phyloP scores from a whole-genome alignment of 2,329 filamentous ascomycete genomes.

The Sclerotinia nivalis region DNA sequence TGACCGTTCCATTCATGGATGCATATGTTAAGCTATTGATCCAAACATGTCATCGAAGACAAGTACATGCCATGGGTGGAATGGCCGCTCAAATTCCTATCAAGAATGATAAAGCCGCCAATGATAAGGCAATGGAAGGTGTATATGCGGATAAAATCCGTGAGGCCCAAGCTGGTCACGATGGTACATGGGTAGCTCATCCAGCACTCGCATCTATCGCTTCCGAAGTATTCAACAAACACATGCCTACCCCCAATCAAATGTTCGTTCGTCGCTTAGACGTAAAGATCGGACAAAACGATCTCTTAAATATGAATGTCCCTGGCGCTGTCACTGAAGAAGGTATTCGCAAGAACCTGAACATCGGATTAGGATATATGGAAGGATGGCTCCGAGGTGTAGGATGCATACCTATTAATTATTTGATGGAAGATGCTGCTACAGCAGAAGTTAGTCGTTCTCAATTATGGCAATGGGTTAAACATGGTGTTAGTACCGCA shows the following conservation, averaged over 20 bases:
- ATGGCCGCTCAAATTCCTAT: constrained; percentile 99
- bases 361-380: constrained; percentile 97
- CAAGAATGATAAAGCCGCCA: constrained; percentile 88
- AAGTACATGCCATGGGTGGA: constrained; percentile 98
- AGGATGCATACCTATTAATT: constrained; percentile 97
- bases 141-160: constrained; percentile 95
- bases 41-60: constrained; percentile 94
- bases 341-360: constrained; percentile 95
- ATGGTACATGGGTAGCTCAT: constrained; percentile 96
- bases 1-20: constrained; percentile 98
- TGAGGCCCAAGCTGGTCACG: constrained; percentile 91
- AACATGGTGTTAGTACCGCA: constrained; percentile 69
- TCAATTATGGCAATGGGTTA: constrained; percentile 96
- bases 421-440: constrained; percentile 96
- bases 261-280: constrained; percentile 89
- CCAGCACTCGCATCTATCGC: constrained; percentile 88
- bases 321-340: constrained; percentile 89
- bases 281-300: constrained; percentile 80
- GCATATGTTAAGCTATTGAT: constrained; percentile 96
- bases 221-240: constrained; percentile 89
- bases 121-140: constrained; percentile 90
- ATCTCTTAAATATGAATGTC: constrained; percentile 97
- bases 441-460: constrained; percentile 93
- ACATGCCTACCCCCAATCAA: constrained; percentile 99
- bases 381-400: constrained; percentile 95